phyloP scores from a whole-genome alignment of 257 asterid genomes.

The Paulownia fortunei region DNA sequence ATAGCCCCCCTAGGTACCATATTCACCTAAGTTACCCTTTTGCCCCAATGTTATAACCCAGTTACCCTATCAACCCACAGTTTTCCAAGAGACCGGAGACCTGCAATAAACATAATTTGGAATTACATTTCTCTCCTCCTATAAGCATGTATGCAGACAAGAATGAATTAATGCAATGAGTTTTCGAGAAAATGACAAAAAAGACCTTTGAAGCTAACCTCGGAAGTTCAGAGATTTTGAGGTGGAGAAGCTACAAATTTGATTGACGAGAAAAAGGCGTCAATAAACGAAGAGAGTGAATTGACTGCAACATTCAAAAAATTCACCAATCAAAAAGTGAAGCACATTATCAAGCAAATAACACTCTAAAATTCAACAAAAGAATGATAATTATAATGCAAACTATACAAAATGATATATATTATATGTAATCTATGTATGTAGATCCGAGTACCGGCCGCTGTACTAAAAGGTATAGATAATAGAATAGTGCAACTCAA shows the following conservation, averaged over 20 bases:
- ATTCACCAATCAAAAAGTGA: neutral
- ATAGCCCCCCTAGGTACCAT: slow-evolving; percentile 25
- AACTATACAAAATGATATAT: neutral
- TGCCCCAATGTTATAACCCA: neutral
- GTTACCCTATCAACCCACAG: slow-evolving; percentile 18
- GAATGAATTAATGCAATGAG: neutral
- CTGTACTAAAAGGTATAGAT: neutral
- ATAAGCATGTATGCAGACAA: slow-evolving; percentile 21
- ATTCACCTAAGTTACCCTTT: slow-evolving; percentile 17
- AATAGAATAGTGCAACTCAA: neutral
- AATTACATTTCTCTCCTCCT: slow-evolving; percentile 26
- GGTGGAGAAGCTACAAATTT: slow-evolving; percentile 2
- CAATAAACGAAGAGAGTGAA: slow-evolving; percentile 1
- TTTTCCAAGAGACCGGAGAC: slow-evolving; percentile 2
- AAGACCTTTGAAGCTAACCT: slow-evolving; percentile 27
- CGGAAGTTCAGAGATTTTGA: slow-evolving; percentile 5
- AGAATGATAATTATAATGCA: neutral
- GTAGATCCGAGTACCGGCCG: neutral
- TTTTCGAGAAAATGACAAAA: neutral
- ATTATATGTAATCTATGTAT: neutral
- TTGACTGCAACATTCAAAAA: neutral
- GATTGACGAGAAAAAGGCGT: neutral
- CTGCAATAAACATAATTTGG: slow-evolving; percentile 30
- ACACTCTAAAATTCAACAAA: neutral
- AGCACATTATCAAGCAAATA: slow-evolving; percentile 18